Evolutionary conservation across 2,329 filamentous ascomycete genomes (phyloP).

Genomic region (Botrytis sinoallii): DNA sequence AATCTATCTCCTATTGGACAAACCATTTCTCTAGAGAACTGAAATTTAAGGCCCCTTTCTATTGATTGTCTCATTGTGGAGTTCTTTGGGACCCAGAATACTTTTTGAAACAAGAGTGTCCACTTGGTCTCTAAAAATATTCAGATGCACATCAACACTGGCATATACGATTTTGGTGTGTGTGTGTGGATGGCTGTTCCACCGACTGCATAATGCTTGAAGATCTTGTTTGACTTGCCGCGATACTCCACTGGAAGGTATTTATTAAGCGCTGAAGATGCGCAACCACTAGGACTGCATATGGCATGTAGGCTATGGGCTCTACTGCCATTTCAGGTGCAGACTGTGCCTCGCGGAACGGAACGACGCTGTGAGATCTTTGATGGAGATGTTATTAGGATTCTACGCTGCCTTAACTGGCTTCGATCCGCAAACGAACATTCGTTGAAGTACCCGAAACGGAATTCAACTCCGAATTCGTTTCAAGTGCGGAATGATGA

Average conservation of each 20-base stretch:
- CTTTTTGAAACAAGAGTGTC: neutral
- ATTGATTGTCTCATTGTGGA: neutral
- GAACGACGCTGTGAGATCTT: conserved; percentile 15
- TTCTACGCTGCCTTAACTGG: conserved; percentile 2
- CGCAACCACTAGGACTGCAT: neutral
- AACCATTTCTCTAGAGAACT: neutral
- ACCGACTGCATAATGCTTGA: neutral
- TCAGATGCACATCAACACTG: neutral
- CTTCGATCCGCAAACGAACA: neutral
- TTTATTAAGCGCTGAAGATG: conserved; percentile 13
- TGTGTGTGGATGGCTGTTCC: neutral
- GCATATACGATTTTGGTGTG: neutral
- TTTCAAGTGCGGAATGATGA: neutral
- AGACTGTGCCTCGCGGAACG: conserved; percentile 20
- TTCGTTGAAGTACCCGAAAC: neutral
- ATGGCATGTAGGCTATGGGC: neutral
- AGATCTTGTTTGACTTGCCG: conserved; percentile 9
- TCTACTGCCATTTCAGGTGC: neutral
- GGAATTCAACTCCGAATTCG: neutral
- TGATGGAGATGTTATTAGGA: neutral
- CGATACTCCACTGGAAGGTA: neutral
- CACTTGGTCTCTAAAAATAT: neutral
- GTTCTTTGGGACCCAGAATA: neutral
- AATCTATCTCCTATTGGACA: neutral
- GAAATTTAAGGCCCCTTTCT: neutral